These are phyloP conservation scores for Neofusicoccum parvum DNA, from an alignment of 2,329 filamentous ascomycete species.

Conservation along the genomic window DNA sequence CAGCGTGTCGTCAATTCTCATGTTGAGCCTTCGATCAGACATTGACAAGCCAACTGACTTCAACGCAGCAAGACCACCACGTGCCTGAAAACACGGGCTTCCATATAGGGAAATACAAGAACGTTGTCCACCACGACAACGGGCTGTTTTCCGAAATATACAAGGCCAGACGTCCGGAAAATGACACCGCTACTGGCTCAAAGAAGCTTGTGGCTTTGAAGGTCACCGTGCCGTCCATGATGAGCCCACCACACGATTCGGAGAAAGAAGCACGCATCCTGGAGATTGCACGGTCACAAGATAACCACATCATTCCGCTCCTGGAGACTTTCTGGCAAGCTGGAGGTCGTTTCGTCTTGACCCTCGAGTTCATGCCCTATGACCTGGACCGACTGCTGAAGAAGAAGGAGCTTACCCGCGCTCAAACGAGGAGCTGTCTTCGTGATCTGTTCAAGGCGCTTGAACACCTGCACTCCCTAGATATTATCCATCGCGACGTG, in stretches of 20 bases:
- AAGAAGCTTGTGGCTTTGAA: conserved; percentile 70
- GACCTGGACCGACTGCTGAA: conserved; percentile 71
- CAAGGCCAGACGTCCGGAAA: conserved; percentile 55
- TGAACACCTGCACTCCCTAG: conserved; percentile 67
- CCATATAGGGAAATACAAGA: conserved; percentile 56
- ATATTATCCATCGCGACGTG: conserved; percentile 89
- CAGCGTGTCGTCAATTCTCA: not conserved
- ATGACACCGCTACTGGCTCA: conserved; percentile 30
- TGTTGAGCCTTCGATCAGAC: not conserved
- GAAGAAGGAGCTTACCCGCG: conserved; percentile 40
- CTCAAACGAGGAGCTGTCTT: conserved; percentile 56
- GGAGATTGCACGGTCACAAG: conserved; percentile 56
- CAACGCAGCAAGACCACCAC: not conserved
- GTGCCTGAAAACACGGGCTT: conserved; percentile 6
- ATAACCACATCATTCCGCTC: conserved; percentile 61
- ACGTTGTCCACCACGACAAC: conserved; percentile 59
- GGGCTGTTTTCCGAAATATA: conserved; percentile 87
- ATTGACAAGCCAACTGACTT: not conserved
- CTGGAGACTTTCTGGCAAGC: conserved; percentile 71
- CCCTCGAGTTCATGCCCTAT: conserved; percentile 80
- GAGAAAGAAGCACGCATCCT: conserved; percentile 78
- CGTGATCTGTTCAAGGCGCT: conserved; percentile 72
- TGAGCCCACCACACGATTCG: conserved; percentile 81
- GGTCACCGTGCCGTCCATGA: conserved; percentile 73
- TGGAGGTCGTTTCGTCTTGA: conserved; percentile 72